These are phyloP conservation scores for Tilletia caries DNA, from an alignment of 1,284 basidiomycete genomes.

Conservation along the genomic window DNA sequence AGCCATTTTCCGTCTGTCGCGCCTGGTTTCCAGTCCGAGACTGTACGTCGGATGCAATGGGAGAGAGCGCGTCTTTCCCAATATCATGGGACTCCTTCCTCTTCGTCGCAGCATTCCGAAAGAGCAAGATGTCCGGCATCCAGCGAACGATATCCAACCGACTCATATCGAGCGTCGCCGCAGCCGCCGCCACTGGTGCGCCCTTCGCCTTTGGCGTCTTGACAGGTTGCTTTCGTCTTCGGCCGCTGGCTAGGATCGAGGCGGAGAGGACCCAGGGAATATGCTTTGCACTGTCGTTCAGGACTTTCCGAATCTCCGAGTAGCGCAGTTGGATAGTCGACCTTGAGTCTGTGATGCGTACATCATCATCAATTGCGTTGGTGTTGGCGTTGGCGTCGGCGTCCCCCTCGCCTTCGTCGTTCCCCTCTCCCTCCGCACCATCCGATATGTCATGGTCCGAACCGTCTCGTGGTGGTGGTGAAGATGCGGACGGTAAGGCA, in stretches of 20 bases:
- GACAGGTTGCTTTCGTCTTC: not conserved
- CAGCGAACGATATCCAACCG: not conserved
- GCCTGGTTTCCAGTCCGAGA: no score
- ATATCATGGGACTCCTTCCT: not conserved
- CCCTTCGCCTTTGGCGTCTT: not conserved
- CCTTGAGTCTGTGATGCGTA: not conserved
- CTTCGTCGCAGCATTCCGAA: not conserved
- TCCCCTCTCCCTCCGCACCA: not conserved
- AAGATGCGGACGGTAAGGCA: not conserved
- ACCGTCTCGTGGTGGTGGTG: no score
- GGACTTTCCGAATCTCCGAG: not conserved
- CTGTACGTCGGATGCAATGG: not conserved
- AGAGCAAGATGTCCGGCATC: not conserved
- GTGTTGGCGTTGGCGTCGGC: no score
- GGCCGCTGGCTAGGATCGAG: not conserved
- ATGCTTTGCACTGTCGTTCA: slow-evolving; percentile 3
- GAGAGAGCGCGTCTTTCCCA: no score
- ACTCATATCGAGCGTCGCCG: not conserved
- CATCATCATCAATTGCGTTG: not conserved
- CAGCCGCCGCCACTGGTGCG: not conserved
- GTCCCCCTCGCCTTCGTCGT: not conserved
- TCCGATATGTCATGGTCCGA: not conserved
- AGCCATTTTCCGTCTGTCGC: not conserved
- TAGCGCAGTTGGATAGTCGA: not conserved
- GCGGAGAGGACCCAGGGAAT: slow-evolving; percentile 7